phyloP scores from a whole-genome alignment of 306 rosid species.

The Cicer yamashitae region DNA sequence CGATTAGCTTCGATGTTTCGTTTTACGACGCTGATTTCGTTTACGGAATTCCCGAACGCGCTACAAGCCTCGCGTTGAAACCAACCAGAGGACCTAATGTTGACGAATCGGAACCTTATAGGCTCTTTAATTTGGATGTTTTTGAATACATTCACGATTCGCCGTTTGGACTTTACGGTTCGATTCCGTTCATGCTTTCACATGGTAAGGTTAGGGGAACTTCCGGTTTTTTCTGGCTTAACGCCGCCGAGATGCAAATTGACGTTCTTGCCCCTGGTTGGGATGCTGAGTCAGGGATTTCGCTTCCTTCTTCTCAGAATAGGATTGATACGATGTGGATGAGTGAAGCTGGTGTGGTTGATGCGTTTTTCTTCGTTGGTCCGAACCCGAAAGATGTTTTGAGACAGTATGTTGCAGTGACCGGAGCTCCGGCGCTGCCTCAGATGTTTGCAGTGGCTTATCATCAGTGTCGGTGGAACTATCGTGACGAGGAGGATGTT shows the following conservation, averaged over 20 bases:
- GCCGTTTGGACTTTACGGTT: conserved; percentile 89
- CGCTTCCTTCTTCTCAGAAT: conserved; percentile 66
- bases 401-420: conserved; percentile 78
- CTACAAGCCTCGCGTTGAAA: conserved; percentile 70
- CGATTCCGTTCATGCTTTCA: conserved; percentile 89
- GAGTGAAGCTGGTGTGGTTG: conserved; percentile 93
- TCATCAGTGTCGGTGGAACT: conserved; percentile 97
- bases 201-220: conserved; percentile 79
- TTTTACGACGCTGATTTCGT: conserved; percentile 81
- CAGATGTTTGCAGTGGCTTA: conserved; percentile 84
- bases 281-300: conserved; percentile 76
- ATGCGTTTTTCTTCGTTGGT: conserved; percentile 80
- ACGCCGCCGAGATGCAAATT: conserved; percentile 98
- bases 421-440: conserved; percentile 81
- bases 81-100: conserved; percentile 89
- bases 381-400: conserved; percentile 85
- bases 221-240: conserved; percentile 90
- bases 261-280: conserved; percentile 88
- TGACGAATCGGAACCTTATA: conserved; percentile 85
- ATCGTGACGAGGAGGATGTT: conserved; percentile 95
- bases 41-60: conserved; percentile 93
- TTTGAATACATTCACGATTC: conserved; percentile 86
- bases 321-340: conserved; percentile 91
- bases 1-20: conserved; percentile 87
- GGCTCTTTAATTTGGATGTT: conserved; percentile 87